phyloP scores from a whole-genome alignment of 768 basidiomycete species.

The Tricholoma sp. region DNA sequence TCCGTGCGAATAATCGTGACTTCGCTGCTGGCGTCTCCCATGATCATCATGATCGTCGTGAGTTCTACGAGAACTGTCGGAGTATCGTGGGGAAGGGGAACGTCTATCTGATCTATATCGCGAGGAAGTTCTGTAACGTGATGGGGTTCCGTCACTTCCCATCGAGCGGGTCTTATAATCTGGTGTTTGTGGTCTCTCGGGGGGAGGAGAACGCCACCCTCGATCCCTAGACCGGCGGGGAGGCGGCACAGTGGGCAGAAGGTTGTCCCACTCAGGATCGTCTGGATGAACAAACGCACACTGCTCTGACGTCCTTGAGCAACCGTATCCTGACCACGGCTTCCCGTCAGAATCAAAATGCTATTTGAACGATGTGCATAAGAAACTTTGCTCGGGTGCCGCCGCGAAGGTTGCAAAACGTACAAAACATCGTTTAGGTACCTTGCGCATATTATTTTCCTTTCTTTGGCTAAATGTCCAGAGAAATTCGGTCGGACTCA shows the following conservation, averaged over 20 bases:
- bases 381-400: neutral
- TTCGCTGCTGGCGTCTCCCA: neutral
- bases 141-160: neutral
- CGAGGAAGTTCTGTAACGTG: neutral
- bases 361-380: slow-evolving; percentile 4
- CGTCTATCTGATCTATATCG: neutral
- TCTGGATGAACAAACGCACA: slow-evolving; percentile 26
- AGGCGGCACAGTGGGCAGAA: slow-evolving; percentile 6
- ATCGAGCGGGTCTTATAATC: neutral
- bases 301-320: neutral
- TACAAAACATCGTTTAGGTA: slow-evolving; percentile 14
- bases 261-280: slow-evolving; percentile 19
- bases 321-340: slow-evolving; percentile 4
- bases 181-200: neutral
- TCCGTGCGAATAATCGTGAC: neutral
- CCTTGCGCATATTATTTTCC: neutral
- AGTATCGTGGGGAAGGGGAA: neutral
- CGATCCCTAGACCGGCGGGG: neutral
- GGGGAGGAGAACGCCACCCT: slow-evolving; percentile 1
- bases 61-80: neutral
- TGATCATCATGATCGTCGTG: neutral
- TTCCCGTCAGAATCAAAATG: slow-evolving; percentile 16
- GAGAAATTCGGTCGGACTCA: neutral
- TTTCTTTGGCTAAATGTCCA: neutral
- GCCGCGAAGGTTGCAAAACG: neutral